A percentile compares a stretch with the other conserved stretches of the same genome.
Conservation (phyloP, 306 rosid species). For the Prunus mongolica region DNA sequence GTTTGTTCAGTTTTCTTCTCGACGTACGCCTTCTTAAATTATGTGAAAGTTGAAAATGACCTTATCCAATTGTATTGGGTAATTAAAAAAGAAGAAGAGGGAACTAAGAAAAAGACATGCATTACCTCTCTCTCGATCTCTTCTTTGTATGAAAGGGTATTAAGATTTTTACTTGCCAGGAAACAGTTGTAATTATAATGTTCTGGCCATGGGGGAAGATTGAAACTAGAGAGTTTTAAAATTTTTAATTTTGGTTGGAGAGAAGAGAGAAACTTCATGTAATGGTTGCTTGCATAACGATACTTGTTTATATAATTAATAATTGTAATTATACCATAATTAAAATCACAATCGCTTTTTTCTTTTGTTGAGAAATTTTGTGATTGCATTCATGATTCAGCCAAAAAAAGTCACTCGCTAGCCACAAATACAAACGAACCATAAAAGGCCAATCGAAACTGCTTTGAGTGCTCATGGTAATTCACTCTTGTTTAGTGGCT, state of each 20-base stretch:
- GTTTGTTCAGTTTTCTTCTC: background rate
- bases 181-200: background rate
- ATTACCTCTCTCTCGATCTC: background rate
- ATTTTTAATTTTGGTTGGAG: no score
- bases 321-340: no score
- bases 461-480: no score
- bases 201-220: background rate
- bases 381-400: no score
- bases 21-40: background rate
- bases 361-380: accelerated
- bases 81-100: background rate
- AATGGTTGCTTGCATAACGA: no score
- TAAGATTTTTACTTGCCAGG: background rate
- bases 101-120: background rate
- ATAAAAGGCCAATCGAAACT: no score
- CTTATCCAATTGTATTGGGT: background rate
- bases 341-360: no score
- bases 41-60: background rate
- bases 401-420: accelerated
- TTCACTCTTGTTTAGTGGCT: no score
- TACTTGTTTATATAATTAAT: no score
- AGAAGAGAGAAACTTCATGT: no score
- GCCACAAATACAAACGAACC: no score
- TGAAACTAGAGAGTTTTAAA: no score
- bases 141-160: background rate